Percentiles rank a stretch among this genome's conserved stretches.
These are phyloP conservation scores for Chaetoscypha palmicola DNA, from an alignment of 2,329 filamentous ascomycete genomes.

Conservation along the genomic window DNA sequence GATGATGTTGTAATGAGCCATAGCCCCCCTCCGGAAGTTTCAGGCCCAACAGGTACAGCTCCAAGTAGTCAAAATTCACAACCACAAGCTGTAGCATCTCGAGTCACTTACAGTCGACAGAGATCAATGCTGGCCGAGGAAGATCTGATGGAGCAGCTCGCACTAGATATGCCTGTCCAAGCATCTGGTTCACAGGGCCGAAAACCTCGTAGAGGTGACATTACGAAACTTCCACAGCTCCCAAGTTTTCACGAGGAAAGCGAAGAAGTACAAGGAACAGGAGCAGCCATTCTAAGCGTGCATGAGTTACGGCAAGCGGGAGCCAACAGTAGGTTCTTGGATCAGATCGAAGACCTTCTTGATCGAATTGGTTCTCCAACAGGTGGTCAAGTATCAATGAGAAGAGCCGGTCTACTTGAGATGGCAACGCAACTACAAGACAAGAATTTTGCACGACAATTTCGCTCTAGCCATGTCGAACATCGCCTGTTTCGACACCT, in stretches of 20 bases:
- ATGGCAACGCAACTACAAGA: slow-evolving; percentile 52
- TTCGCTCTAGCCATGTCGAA: slow-evolving; percentile 68
- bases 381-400: slow-evolving; percentile 41
- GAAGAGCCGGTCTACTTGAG: slow-evolving; percentile 53
- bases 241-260: slow-evolving; percentile 27
- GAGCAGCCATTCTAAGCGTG: slow-evolving; percentile 50
- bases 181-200: slow-evolving; percentile 14
- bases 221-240: slow-evolving; percentile 24
- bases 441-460: slow-evolving; percentile 59
- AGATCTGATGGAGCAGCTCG: slow-evolving; percentile 27
- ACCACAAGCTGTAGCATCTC: slow-evolving; percentile 25
- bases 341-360: slow-evolving; percentile 58
- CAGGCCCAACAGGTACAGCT: no score
- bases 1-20: slow-evolving; percentile 13
- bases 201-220: slow-evolving; percentile 20
- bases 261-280: slow-evolving; percentile 23
- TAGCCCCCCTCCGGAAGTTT: slow-evolving; percentile 13
- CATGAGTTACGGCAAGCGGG: slow-evolving; percentile 61
- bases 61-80: slow-evolving; percentile 24
- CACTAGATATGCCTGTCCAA: slow-evolving; percentile 25
- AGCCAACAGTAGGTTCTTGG: slow-evolving; percentile 58
- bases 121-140: slow-evolving; percentile 31
- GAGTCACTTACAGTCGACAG: slow-evolving; percentile 30
- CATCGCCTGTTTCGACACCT: slow-evolving; percentile 59
- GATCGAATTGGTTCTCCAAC: slow-evolving; percentile 51